Conservation (phyloP, 164 flowering plant species). For the Magnolia officinalis region DNA sequence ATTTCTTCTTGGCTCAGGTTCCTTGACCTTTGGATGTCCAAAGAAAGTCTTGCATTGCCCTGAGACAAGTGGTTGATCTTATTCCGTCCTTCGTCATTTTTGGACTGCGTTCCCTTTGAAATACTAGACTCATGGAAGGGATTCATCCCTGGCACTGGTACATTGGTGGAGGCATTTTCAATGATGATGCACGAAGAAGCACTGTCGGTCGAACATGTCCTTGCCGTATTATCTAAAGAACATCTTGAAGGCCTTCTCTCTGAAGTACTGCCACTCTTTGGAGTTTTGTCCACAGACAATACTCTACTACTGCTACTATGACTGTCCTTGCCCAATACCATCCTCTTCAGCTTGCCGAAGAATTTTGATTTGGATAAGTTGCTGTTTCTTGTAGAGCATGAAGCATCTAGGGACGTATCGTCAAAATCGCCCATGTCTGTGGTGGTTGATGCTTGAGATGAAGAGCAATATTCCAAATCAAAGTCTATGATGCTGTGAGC, state of each 20-base stretch:
- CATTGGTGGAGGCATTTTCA: slow-evolving; percentile 3
- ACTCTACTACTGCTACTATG: slow-evolving; percentile 15
- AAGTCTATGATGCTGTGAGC: slow-evolving; percentile 28
- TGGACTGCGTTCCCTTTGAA: slow-evolving; percentile 12
- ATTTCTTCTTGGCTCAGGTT: slow-evolving; percentile 22
- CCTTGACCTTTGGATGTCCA: slow-evolving; percentile 33
- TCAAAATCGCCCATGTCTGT: slow-evolving; percentile 60
- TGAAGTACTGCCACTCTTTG: slow-evolving; percentile 8
- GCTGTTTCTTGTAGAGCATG: slow-evolving; percentile 20
- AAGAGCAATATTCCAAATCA: slow-evolving; percentile 57
- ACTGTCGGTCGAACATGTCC: slow-evolving; percentile 17
- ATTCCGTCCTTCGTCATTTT: slow-evolving; percentile 15
- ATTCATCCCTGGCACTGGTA: neutral
- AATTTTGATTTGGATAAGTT: slow-evolving; percentile 36
- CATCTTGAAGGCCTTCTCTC: slow-evolving; percentile 15
- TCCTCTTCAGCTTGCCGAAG: slow-evolving; percentile 51
- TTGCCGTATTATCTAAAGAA: slow-evolving; percentile 26
- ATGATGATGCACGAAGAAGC: slow-evolving; percentile 23
- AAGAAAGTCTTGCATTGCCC: slow-evolving; percentile 26
- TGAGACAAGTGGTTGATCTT: slow-evolving; percentile 10
- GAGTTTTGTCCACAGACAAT: slow-evolving; percentile 22
- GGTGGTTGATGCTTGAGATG: slow-evolving; percentile 48
- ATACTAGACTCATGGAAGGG: neutral
- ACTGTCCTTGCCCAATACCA: slow-evolving; percentile 45
- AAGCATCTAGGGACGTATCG: slow-evolving; percentile 36